These are phyloP conservation scores for Leucaena leucocephala DNA, from an alignment of 306 rosid genomes.

Conservation along the genomic window DNA sequence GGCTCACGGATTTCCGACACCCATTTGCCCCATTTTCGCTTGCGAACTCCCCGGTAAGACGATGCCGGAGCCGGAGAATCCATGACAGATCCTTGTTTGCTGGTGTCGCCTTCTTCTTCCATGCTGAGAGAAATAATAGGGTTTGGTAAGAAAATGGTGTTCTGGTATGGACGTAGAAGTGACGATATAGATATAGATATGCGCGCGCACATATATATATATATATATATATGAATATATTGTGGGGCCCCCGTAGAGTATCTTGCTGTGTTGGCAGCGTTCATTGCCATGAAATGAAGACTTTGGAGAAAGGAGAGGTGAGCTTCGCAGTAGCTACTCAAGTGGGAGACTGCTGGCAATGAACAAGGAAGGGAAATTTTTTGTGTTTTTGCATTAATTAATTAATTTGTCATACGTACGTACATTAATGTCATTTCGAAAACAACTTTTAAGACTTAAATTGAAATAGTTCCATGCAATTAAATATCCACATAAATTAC, in stretches of 20 bases:
- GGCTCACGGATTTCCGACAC: slow-evolving; percentile 92
- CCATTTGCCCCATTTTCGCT: slow-evolving; percentile 96
- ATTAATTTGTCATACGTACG: no score
- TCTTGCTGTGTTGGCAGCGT: not conserved
- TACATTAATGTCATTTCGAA: no score
- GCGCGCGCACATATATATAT: not conserved
- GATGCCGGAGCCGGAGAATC: not conserved
- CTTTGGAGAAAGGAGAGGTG: not conserved
- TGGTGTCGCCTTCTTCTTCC: slow-evolving; percentile 39
- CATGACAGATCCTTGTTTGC: slow-evolving; percentile 26
- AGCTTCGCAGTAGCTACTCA: slow-evolving; percentile 59
- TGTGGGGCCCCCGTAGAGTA: not conserved
- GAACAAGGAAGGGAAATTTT: slow-evolving; percentile 29
- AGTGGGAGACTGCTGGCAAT: slow-evolving; percentile 72
- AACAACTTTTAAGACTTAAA: no score
- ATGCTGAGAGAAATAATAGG: slow-evolving; percentile 18
- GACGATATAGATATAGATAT: not conserved
- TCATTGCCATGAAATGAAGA: not conserved
- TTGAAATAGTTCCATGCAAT: not conserved
- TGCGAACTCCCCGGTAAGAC: slow-evolving; percentile 68
- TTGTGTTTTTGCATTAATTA: slow-evolving; percentile 8
- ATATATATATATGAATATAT: no score
- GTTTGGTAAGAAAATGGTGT: not conserved
- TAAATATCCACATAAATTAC: not conserved
- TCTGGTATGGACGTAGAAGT: not conserved